These are phyloP conservation scores for Lonicera japonica DNA, from an alignment of 129 eudicot genomes.

Conservation along the genomic window DNA sequence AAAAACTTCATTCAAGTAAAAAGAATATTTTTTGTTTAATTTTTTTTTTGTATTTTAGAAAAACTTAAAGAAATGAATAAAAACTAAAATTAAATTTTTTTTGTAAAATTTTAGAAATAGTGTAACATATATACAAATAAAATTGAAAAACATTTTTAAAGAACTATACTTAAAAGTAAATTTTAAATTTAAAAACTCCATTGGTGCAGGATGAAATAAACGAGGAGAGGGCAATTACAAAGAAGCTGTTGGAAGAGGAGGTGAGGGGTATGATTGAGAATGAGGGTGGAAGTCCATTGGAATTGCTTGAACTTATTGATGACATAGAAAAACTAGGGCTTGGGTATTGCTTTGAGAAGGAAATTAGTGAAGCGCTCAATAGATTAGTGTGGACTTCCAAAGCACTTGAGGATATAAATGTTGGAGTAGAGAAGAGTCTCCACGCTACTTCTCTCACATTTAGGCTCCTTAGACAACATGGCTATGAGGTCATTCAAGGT, in stretches of 20 bases:
- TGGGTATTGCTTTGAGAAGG: background rate
- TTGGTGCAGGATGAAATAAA: background rate
- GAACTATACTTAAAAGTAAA: too few relatives aligned
- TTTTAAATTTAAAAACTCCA: too few relatives aligned
- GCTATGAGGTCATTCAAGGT: background rate
- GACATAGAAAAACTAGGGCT: background rate
- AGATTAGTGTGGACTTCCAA: too few relatives aligned
- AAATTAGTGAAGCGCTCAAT: background rate
- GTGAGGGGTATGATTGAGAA: background rate
- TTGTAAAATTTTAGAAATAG: too few relatives aligned
- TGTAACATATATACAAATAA: background rate
- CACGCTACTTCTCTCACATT: background rate
- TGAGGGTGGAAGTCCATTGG: background rate
- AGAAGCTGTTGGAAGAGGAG: background rate
- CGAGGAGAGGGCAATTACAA: background rate
- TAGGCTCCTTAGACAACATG: constrained; percentile 2
- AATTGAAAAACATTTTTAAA: too few relatives aligned
- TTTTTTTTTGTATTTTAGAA: too few relatives aligned
- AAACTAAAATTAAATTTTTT: too few relatives aligned
- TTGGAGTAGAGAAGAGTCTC: background rate
- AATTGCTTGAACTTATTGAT: background rate
- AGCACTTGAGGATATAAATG: background rate
- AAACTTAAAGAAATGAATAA: too few relatives aligned
- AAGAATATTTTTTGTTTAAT: too few relatives aligned
- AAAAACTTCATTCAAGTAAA: too few relatives aligned